A percentile compares a stretch with the other conserved stretches of the same genome.
These are phyloP conservation scores for Chlamydomonas schloesseri DNA, from an alignment of 139 green algal genomes.

Conservation along the genomic window DNA sequence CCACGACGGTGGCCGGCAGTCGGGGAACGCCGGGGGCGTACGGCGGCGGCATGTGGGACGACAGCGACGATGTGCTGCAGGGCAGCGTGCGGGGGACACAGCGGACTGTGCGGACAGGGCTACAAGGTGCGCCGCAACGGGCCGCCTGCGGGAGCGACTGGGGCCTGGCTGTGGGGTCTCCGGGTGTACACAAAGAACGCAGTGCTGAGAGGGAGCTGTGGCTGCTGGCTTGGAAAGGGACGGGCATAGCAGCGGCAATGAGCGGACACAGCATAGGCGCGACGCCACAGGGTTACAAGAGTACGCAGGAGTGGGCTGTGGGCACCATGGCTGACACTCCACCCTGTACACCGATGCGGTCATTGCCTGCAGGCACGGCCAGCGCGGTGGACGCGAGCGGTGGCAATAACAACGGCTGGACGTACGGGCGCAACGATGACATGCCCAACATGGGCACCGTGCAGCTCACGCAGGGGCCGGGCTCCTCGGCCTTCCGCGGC, in stretches of 20 bases:
- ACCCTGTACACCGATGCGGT: too few relatives aligned
- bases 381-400: neutral
- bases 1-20: neutral
- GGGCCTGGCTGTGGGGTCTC: too few relatives aligned
- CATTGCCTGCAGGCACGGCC: neutral
- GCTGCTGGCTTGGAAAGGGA: too few relatives aligned
- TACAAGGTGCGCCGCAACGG: slow-evolving; percentile 1
- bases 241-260: too few relatives aligned
- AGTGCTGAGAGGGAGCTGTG: too few relatives aligned
- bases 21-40: neutral
- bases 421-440: slow-evolving; percentile 5
- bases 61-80: slow-evolving; percentile 36
- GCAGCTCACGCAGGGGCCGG: slow-evolving; percentile 23
- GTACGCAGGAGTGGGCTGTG: too few relatives aligned
- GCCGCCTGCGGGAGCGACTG: too few relatives aligned
- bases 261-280: too few relatives aligned
- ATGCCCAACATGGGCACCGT: slow-evolving; percentile 55
- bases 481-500: neutral
- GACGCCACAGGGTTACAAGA: too few relatives aligned
- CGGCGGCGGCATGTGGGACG: neutral
- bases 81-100: neutral
- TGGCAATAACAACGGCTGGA: neutral
- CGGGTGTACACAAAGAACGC: too few relatives aligned
- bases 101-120: neutral
- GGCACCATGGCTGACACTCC: too few relatives aligned